Conservation (phyloP, 2,329 filamentous ascomycete genomes). For the Diaporthe capsici region DNA sequence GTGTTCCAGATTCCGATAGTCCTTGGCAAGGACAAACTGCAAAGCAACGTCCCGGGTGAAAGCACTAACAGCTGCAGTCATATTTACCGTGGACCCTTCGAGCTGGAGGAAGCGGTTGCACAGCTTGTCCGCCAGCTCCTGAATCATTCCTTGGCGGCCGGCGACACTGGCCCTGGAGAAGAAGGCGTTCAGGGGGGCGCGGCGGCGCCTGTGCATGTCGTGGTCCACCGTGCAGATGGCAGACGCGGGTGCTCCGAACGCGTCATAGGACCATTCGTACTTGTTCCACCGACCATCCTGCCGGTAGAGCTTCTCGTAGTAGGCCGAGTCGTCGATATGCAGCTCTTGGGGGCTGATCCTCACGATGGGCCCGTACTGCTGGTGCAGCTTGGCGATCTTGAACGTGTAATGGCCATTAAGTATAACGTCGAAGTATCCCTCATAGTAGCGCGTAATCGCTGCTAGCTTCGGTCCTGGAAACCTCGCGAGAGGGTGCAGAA, state of each 20-base stretch:
- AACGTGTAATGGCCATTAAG: slow-evolving; percentile 59
- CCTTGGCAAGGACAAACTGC: slow-evolving; percentile 40
- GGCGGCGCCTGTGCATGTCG: slow-evolving; percentile 34
- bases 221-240: slow-evolving; percentile 37
- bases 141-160: slow-evolving; percentile 12
- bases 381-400: slow-evolving; percentile 58
- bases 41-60: slow-evolving; percentile 41
- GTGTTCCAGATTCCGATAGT: slow-evolving; percentile 36
- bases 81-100: slow-evolving; percentile 22
- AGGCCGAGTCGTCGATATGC: slow-evolving; percentile 48
- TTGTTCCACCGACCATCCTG: slow-evolving; percentile 38
- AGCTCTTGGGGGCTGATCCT: slow-evolving; percentile 52
- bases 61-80: slow-evolving; percentile 41
- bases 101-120: slow-evolving; percentile 32
- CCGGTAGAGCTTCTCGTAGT: slow-evolving; percentile 47
- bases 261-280: slow-evolving; percentile 30
- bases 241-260: slow-evolving; percentile 9
- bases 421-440: slow-evolving; percentile 60
- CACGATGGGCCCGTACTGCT: slow-evolving; percentile 56
- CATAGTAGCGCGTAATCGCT: slow-evolving; percentile 56
- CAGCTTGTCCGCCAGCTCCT: slow-evolving; percentile 30
- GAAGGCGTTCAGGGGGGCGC: slow-evolving; percentile 5
- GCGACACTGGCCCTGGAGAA: slow-evolving; percentile 12
- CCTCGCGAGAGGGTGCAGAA: slow-evolving; percentile 55
- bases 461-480: slow-evolving; percentile 58